Evolutionary conservation across 805 yeast genomes (phyloP), one percentile per base, ranked within the genome.

Genomic region (Helenozyma baotianmanensis): DNA sequence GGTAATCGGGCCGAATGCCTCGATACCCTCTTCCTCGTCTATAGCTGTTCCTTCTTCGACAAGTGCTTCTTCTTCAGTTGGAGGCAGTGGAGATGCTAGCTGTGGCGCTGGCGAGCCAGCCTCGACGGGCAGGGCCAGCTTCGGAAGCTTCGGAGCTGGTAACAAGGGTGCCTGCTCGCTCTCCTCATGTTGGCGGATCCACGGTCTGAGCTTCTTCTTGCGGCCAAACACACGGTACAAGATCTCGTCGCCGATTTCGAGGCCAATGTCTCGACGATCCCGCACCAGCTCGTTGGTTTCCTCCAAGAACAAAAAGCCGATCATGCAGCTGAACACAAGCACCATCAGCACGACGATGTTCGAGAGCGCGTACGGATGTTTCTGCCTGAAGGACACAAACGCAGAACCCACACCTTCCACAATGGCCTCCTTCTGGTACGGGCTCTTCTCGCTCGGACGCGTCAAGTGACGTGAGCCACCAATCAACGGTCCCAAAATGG

Each of bases 401-500:
- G 29, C 10, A 30, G 31, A 9, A 30, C 21, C 9, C 25, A 14
- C 6, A 14, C 5, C 25, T 4, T 4, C 29, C 12, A 9, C 7
- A 3, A 9, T 5, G 22, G 10, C 16, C 15, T 11, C 16, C 15
- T 16, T 10, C 2, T 36, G 29, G 27, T 46, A 50, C 1, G 56
- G 60, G 18, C 38, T 40, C 2, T 35, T 32, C 7, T 23, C 28
- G 11, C 35, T 54, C 5, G 79, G 76, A 24, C 65, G 58, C 9
- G 80, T 76, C 27, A 78, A 57, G 33, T 57, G 64, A 19, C 74
- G 74, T 17, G 79, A 51, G 4, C 68, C 67, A 1, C 70, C 82
- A 21, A 78, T 61, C 50, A 76, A 56, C 1, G 84, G 83, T 1
- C 86, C 86, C 10, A 79, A 47, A 10, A 78, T 68, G 17, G 74